A percentile compares a stretch with the other conserved stretches of the same genome.
Evolutionary conservation across 2,329 filamentous ascomycete species (phyloP).

Genomic region (Fusarium virguliforme): DNA sequence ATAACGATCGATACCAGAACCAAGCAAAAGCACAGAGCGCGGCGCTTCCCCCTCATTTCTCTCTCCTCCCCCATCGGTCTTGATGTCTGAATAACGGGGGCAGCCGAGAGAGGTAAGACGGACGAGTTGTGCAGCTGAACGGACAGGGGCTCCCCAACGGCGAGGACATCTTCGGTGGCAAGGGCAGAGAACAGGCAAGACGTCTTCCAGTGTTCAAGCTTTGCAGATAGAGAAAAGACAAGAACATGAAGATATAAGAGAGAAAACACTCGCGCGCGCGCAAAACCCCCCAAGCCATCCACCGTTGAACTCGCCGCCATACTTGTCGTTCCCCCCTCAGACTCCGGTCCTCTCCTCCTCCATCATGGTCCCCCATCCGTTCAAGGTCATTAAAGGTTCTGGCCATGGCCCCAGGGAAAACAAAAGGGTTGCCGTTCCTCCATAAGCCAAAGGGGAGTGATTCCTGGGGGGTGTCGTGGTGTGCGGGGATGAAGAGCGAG

Average conservation of each 20-base stretch:
- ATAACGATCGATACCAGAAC: slow-evolving; percentile 40
- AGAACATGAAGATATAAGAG: slow-evolving; percentile 26
- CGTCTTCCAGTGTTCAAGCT: slow-evolving; percentile 24
- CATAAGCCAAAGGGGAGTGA: slow-evolving; percentile 40
- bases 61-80: slow-evolving; percentile 15
- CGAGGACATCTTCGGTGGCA: background rate
- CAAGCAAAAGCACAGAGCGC: slow-evolving; percentile 30
- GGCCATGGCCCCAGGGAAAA: slow-evolving; percentile 35
- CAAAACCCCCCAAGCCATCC: slow-evolving; percentile 35
- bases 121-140: slow-evolving; percentile 17
- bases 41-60: background rate
- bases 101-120: slow-evolving; percentile 6
- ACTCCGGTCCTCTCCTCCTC: slow-evolving; percentile 29
- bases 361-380: slow-evolving; percentile 28
- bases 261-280: slow-evolving; percentile 46
- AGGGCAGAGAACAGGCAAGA: slow-evolving; percentile 32
- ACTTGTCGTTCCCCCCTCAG: slow-evolving; percentile 24
- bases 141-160: slow-evolving; percentile 9
- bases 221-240: slow-evolving; percentile 14
- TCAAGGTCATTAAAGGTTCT: slow-evolving; percentile 20
- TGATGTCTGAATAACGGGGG: slow-evolving; percentile 7
- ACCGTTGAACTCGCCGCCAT: slow-evolving; percentile 39
- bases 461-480: slow-evolving; percentile 31
- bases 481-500: slow-evolving; percentile 46
- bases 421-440: slow-evolving; percentile 32